Evolutionary conservation across 306 rosid species (phyloP).

Genomic region (Luffa aegyptiaca): DNA sequence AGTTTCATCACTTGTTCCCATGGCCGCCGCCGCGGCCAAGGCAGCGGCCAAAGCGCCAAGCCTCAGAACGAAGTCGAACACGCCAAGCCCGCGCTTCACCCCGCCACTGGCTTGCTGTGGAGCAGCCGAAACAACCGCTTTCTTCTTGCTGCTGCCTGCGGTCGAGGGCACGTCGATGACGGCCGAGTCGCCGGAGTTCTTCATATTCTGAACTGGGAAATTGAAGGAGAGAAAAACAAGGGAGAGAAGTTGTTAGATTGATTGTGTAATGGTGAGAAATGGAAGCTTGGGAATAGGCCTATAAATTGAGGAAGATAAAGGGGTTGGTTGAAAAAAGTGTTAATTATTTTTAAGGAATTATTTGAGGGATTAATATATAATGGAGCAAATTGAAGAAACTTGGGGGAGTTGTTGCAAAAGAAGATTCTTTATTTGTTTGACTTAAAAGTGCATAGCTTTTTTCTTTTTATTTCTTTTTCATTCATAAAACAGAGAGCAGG

Average conservation of each 20-base stretch:
- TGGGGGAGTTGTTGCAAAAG: slow-evolving; percentile 6
- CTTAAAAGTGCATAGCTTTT: neutral
- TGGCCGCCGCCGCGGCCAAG: slow-evolving; percentile 57
- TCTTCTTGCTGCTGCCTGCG: neutral
- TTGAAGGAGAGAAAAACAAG: neutral
- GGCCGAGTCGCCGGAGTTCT: neutral
- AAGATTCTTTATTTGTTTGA: neutral
- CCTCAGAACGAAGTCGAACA: slow-evolving; percentile 65
- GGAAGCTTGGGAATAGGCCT: neutral
- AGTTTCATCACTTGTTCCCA: slow-evolving; percentile 65
- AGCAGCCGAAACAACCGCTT: neutral
- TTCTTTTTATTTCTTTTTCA: neutral
- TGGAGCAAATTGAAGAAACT: neutral
- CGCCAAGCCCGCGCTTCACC: slow-evolving; percentile 49
- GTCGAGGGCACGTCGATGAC: neutral
- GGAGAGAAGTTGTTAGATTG: neutral
- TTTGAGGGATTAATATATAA: neutral
- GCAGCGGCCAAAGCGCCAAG: slow-evolving; percentile 54
- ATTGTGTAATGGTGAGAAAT: slow-evolving; percentile 1
- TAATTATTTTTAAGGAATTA: neutral
- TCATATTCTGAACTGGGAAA: neutral
- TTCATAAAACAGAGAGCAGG: neutral
- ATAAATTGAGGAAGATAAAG: neutral
- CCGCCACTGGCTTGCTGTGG: slow-evolving; percentile 28
- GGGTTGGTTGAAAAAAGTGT: neutral